Percentiles rank a stretch among this genome's conserved stretches.
Conservation (phyloP, 495 filamentous ascomycete species). For the Platismatia glauca region DNA sequence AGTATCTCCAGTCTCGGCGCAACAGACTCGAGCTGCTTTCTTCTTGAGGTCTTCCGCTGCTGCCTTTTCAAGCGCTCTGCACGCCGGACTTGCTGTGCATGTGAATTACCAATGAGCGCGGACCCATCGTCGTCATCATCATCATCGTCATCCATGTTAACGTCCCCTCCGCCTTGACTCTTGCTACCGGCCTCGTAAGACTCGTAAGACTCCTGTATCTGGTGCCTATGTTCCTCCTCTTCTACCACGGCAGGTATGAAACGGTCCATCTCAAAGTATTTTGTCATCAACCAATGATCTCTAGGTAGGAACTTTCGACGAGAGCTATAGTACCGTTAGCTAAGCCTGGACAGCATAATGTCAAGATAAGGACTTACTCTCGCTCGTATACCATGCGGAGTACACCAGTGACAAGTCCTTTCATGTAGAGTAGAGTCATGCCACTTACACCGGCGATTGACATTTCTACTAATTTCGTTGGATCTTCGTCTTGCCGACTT, state of each 20-base stretch:
- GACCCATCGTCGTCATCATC: constrained; percentile 31
- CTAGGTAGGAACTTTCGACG: constrained; percentile 70
- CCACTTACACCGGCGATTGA: constrained; percentile 53
- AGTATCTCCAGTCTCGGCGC: constrained; percentile 83
- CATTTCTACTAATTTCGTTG: constrained; percentile 10
- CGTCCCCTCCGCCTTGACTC: constrained; percentile 40
- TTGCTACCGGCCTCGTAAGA: constrained; percentile 29
- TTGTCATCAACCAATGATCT: constrained; percentile 91
- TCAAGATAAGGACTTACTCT: constrained; percentile 45
- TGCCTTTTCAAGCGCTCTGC: constrained; percentile 47
- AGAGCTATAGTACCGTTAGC: constrained; percentile 42
- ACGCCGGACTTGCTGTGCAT: constrained; percentile 43
- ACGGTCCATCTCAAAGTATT: constrained; percentile 79
- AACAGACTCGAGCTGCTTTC: constrained; percentile 62
- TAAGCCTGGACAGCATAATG: not conserved
- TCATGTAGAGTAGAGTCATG: constrained; percentile 69
- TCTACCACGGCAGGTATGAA: constrained; percentile 80
- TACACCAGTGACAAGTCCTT: constrained; percentile 71
- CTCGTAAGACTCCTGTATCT: constrained; percentile 44
- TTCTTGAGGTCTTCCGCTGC: constrained; percentile 54
- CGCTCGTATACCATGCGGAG: constrained; percentile 85
- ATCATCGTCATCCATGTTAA: constrained; percentile 40
- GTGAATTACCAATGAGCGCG: constrained; percentile 43
- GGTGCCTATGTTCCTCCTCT: constrained; percentile 76
- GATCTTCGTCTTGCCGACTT: constrained; percentile 10